Conservation (phyloP, 2,329 filamentous ascomycete species). For the Colletotrichum aenigma region DNA sequence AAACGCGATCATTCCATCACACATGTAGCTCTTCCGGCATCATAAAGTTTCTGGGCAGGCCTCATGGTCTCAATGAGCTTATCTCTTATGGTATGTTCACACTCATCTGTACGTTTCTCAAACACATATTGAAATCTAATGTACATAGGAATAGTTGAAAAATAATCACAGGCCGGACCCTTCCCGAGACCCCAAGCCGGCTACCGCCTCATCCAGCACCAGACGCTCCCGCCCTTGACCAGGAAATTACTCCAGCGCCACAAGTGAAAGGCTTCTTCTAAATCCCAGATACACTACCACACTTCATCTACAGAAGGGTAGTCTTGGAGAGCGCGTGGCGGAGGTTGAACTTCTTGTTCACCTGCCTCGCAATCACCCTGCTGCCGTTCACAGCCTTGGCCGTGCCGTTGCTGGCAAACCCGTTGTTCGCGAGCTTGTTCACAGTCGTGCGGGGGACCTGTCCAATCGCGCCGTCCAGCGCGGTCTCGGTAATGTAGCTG, state of each 20-base stretch:
- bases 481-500: conserved; percentile 42
- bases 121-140: background rate
- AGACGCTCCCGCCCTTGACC: background rate
- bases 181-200: background rate
- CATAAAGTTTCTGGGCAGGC: background rate
- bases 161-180: background rate
- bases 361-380: background rate
- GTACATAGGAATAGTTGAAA: background rate
- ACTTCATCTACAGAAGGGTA: background rate
- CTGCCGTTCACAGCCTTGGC: background rate
- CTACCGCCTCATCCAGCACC: background rate
- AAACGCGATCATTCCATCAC: background rate
- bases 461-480: conserved; percentile 41
- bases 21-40: background rate
- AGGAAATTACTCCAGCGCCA: background rate
- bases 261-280: background rate
- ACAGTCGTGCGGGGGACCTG: conserved; percentile 35
- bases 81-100: background rate
- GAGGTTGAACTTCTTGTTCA: conserved; percentile 5
- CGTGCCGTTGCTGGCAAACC: conserved; percentile 16
- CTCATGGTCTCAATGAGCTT: no score
- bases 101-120: background rate
- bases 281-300: background rate
- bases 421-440: conserved; percentile 39
- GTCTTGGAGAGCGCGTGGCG: background rate